Conservation (phyloP, 176 grass and related monocot species). For the Zoysia pacifica region DNA sequence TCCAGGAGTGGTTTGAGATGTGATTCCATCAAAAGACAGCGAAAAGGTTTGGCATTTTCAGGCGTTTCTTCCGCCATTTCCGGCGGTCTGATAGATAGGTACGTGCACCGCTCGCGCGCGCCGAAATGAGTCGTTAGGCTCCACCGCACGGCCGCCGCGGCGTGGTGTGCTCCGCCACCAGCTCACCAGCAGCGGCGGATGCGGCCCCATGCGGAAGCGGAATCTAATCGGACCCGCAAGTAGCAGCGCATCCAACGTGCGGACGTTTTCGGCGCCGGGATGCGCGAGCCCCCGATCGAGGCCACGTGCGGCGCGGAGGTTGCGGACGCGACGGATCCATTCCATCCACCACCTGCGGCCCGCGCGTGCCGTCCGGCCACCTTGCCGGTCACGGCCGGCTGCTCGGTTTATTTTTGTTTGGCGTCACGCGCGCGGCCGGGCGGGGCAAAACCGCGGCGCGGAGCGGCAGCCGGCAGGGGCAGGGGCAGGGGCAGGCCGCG, state of each 20-base stretch:
- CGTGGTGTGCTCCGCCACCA: background rate
- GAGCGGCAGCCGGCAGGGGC: background rate
- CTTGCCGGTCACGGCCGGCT: conserved; percentile 31
- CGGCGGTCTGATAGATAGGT: background rate
- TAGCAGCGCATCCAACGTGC: background rate
- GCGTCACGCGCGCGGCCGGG: background rate
- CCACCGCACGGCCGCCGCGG: background rate
- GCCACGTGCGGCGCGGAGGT: conserved; percentile 34
- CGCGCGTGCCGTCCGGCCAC: conserved; percentile 7
- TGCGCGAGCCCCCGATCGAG: conserved; percentile 3
- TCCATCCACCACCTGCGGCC: background rate
- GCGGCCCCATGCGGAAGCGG: conserved; percentile 20
- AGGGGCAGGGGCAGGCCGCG: background rate
- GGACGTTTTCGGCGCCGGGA: conserved; percentile 12
- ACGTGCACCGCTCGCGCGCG: no score
- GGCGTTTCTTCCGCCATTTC: conserved; percentile 21
- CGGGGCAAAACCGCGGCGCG: conserved; percentile 14
- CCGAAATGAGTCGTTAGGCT: background rate
- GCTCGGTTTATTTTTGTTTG: background rate
- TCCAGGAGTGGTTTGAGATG: conserved; percentile 24
- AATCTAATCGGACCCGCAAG: conserved; percentile 8
- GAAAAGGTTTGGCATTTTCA: conserved; percentile 45
- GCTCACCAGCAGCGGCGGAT: background rate
- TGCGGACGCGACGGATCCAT: conserved; percentile 9
- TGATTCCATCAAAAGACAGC: conserved; percentile 30